phyloP scores from a whole-genome alignment of 805 yeast species.

The Scheffersomyces amazonensis region DNA sequence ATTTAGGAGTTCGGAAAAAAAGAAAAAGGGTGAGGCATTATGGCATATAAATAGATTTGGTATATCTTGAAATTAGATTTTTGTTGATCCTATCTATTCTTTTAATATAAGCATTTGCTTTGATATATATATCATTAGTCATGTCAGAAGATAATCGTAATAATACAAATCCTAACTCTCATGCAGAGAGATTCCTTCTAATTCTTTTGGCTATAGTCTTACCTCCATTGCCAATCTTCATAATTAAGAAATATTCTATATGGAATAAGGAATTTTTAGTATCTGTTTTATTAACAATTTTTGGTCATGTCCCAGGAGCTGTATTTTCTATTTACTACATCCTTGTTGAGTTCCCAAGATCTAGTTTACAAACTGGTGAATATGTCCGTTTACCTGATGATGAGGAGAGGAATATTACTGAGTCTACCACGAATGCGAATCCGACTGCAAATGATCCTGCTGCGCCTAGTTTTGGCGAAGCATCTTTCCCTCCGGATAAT shows the following conservation, averaged over 20 bases:
- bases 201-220: slow-evolving; percentile 29
- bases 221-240: slow-evolving; percentile 38
- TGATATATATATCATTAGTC: too few species aligned
- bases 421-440: not conserved
- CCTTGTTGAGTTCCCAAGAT: slow-evolving; percentile 16
- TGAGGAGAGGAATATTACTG: slow-evolving; percentile 11
- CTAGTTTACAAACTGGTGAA: slow-evolving; percentile 9
- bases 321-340: slow-evolving; percentile 29
- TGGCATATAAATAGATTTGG: too few species aligned
- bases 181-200: slow-evolving; percentile 21
- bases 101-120: too few species aligned
- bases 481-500: too few species aligned
- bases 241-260: slow-evolving; percentile 26
- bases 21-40: too few species aligned
- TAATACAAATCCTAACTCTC: not conserved
- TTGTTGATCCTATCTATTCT: too few species aligned
- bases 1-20: too few species aligned
- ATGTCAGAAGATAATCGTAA: slow-evolving; percentile 1
- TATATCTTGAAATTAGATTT: too few species aligned
- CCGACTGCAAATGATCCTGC: slow-evolving; percentile 3
- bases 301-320: slow-evolving; percentile 33
- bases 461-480: slow-evolving; percentile 2
- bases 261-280: slow-evolving; percentile 33
- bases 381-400: slow-evolving; percentile 19
- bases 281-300: slow-evolving; percentile 25